Evolutionary conservation across 2,329 filamentous ascomycete species (phyloP), one percentile per base, ranked within the genome.

Genomic region (Didymella pomorum): DNA sequence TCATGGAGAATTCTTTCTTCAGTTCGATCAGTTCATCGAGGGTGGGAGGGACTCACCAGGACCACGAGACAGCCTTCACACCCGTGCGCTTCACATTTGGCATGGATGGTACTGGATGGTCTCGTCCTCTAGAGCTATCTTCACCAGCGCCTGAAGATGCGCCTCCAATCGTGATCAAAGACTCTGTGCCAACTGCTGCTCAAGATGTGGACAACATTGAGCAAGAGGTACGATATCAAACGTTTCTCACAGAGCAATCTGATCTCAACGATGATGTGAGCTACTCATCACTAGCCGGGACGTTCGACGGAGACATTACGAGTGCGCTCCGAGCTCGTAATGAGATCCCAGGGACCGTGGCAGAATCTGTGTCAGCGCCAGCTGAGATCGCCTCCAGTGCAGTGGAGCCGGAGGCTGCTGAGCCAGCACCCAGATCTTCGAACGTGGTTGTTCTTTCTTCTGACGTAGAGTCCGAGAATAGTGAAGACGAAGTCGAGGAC

Each of bases 11-110:
- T 0, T 75, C 70, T 16, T 75, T 76, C 52, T 75, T 72, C 52
- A 75, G 71, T 56, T 75, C 73, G 9, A 67, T 73, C 18, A 68
- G 65, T 54, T 67, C 72, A 14, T 66, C 68, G 4, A 71, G 58
- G 39, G 60, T 63, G 12, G 59, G 64, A 7, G 61, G 61, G 21
- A 52, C 64, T 14, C 69, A 73, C 45, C 66, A 65, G 12, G 69
- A 69, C 16, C 74, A 77, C 37, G 72, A 75, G 49, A 74, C 73
- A 4, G 73, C 68, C 3, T 76, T 75, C 25, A 75, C 73, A 2
- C 73, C 75, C 42, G 63, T 77, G 8, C 63, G 74, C 8, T 77
- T 77, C 33, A 71, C 71, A 2, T 77, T 77, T 42, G 74, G 74
- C 4, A 63, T 74, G 47, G 74, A 77, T 60, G 73, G 70, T 1